Percentiles rank a stretch among this genome's conserved stretches.
These are phyloP conservation scores for Paecilomyces sp. DNA, from an alignment of 2,329 filamentous ascomycete genomes.

Conservation along the genomic window DNA sequence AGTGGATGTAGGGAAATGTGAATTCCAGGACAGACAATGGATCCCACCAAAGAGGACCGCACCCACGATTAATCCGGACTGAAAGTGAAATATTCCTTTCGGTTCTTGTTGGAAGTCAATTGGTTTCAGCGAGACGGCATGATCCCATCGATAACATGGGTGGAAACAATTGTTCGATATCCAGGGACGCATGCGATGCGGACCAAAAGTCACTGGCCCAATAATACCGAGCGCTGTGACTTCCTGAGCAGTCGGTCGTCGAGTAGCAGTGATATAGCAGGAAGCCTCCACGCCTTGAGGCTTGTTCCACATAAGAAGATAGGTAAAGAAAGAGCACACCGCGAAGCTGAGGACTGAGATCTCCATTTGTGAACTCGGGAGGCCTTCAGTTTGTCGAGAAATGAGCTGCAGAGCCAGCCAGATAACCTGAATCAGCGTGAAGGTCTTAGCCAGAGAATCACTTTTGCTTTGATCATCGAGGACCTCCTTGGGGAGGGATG, in stretches of 20 bases:
- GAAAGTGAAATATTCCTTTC: not conserved
- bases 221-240: not conserved
- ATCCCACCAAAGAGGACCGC: not conserved
- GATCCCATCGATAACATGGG: not conserved
- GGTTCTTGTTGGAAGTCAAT: not conserved
- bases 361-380: not conserved
- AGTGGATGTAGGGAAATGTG: not conserved
- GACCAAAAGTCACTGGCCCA: not conserved
- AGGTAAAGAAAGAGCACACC: not conserved
- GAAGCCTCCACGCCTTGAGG: not conserved
- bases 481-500: not conserved
- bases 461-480: not conserved
- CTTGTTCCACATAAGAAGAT: not conserved
- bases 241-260: not conserved
- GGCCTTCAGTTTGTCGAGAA: not conserved
- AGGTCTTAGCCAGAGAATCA: not conserved
- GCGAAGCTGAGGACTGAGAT: not conserved
- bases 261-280: not conserved
- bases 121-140: not conserved
- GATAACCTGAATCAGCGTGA: not conserved
- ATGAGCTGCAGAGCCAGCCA: not conserved
- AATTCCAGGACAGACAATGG: not conserved
- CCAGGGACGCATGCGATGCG: not conserved
- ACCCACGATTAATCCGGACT: not conserved
- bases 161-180: not conserved